Evolutionary conservation across 2,329 filamentous ascomycete species (phyloP).

Genomic region (Cladosporium cucumerinum): DNA sequence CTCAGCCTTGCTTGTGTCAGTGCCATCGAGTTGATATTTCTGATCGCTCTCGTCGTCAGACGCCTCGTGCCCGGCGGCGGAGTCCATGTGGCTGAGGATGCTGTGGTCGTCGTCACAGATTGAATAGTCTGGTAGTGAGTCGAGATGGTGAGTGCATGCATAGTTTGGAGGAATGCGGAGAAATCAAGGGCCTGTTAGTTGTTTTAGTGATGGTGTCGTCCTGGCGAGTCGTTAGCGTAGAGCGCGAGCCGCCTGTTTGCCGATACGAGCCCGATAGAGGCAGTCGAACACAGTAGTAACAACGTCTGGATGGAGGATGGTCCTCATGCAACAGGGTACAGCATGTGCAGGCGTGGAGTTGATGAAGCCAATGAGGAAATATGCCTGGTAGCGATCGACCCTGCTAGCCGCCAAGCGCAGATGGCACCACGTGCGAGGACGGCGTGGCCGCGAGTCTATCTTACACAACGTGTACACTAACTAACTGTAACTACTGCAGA

Average conservation of each 20-base stretch:
- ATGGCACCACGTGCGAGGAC: constrained; percentile 7
- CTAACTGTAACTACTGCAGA: not conserved
- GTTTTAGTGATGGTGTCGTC: not conserved
- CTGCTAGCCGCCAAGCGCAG: constrained; percentile 4
- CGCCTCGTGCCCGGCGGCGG: constrained; percentile 2
- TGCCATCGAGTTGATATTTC: constrained; percentile 7
- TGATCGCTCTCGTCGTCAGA: constrained; percentile 12
- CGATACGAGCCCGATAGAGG: constrained; percentile 1
- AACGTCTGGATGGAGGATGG: not conserved
- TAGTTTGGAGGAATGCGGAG: constrained; percentile 3
- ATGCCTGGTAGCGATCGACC: constrained; percentile 9
- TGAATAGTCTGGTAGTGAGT: not conserved
- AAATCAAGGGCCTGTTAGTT: not conserved
- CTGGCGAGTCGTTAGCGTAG: not conserved
- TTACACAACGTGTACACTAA: constrained; percentile 8
- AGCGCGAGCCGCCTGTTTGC: not conserved
- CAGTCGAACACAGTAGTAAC: not conserved
- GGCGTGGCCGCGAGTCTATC: constrained; percentile 8
- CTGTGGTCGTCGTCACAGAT: not conserved
- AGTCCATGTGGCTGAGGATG: not conserved
- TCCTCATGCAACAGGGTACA: constrained; percentile 1
- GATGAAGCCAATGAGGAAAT: constrained; percentile 8
- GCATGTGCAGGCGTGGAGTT: constrained; percentile 1
- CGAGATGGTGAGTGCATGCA: not conserved
- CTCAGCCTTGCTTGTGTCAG: constrained; percentile 30